Conservation (phyloP, 768 basidiomycete genomes). For the Naematelia encephala region DNA sequence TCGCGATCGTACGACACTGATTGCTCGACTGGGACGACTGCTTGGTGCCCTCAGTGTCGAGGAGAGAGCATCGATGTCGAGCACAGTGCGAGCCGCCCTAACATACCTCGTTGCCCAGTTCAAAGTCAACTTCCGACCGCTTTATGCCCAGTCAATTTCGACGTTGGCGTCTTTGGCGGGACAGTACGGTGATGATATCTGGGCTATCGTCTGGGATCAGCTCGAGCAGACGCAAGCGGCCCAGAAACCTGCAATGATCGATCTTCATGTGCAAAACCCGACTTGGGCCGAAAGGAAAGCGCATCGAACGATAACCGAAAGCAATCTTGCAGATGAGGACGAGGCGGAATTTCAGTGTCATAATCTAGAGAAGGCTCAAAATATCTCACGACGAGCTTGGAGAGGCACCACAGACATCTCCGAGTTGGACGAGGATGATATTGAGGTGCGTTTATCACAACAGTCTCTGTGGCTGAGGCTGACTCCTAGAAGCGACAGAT, state of each 20-base stretch:
- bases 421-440: constrained; percentile 53
- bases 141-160: constrained; percentile 77
- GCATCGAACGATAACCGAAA: background rate
- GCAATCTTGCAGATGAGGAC: constrained; percentile 31
- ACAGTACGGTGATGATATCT: constrained; percentile 67
- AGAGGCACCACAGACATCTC: constrained; percentile 24
- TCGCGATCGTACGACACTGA: constrained; percentile 75
- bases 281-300: constrained; percentile 20
- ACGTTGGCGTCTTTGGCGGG: constrained; percentile 60
- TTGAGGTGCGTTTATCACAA: constrained; percentile 54
- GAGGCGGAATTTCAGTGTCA: constrained; percentile 49
- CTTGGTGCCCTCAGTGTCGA: constrained; percentile 26
- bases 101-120: constrained; percentile 62
- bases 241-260: constrained; percentile 15
- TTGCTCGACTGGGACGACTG: constrained; percentile 62
- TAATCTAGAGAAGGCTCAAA: constrained; percentile 29
- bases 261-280: constrained; percentile 22
- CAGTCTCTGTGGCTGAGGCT: no score
- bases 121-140: constrained; percentile 85
- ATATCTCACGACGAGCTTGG: constrained; percentile 18
- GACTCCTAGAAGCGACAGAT: constrained; percentile 48
- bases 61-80: background rate
- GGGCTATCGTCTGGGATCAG: constrained; percentile 68
- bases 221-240: constrained; percentile 52
- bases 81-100: constrained; percentile 12